Percentiles rank a stretch among this genome's conserved stretches.
Conservation (phyloP, 805 yeast genomes). For the Zygosaccharomyces siamensis region DNA sequence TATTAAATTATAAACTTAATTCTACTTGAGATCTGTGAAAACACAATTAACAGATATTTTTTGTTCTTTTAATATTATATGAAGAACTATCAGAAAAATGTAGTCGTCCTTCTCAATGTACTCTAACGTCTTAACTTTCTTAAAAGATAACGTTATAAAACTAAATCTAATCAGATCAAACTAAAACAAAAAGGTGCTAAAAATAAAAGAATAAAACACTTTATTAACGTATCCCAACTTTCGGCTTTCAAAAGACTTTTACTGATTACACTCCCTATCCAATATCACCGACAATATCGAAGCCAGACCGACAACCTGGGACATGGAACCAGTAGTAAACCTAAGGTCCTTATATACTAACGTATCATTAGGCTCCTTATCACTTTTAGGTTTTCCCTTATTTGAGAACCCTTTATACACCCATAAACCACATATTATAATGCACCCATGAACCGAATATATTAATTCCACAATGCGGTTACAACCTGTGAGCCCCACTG, state of each 20-base stretch:
- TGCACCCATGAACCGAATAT: neutral
- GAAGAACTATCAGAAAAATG: neutral
- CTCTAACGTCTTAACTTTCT: neutral
- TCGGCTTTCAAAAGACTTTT: neutral
- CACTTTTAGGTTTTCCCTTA: neutral
- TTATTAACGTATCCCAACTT: neutral
- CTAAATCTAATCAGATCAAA: neutral
- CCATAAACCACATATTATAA: neutral
- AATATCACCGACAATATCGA: neutral
- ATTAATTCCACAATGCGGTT: neutral
- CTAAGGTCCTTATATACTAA: neutral
- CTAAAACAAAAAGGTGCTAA: neutral
- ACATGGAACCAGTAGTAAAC: neutral
- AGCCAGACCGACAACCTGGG: neutral
- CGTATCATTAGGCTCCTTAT: neutral
- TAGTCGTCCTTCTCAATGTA: neutral
- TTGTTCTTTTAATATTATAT: neutral
- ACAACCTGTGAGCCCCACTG: neutral
- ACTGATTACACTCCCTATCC: neutral
- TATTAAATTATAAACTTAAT: conserved; percentile 5
- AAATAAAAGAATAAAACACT: neutral
- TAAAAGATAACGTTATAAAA: neutral
- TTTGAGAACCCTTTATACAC: neutral
- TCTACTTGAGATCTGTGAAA: conserved; percentile 1
- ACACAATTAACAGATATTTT: neutral